Evolutionary conservation across 2,329 filamentous ascomycete species (phyloP).

Genomic region (Monosporascus cannonballus): DNA sequence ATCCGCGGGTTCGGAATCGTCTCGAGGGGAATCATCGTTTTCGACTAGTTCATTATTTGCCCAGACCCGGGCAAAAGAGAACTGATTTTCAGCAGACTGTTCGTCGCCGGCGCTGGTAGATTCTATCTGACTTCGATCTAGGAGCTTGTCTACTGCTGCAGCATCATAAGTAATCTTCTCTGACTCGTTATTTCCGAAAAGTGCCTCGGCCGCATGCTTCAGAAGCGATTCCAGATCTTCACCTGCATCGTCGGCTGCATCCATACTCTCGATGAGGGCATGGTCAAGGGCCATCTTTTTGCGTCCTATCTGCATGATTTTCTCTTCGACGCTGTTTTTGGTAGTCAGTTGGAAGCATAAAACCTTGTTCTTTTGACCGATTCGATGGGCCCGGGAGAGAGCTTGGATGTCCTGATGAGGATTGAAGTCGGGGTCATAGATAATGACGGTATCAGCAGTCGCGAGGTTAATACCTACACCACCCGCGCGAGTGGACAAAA

Average conservation of each 20-base stretch:
- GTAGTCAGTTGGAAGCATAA: slow-evolving; percentile 94
- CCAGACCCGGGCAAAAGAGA: slow-evolving; percentile 89
- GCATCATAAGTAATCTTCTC: slow-evolving; percentile 76
- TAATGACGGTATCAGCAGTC: slow-evolving; percentile 95
- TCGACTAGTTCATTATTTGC: slow-evolving; percentile 73
- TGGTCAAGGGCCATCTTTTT: slow-evolving; percentile 97
- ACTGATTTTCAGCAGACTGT: slow-evolving; percentile 66
- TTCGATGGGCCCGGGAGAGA: slow-evolving; percentile 87
- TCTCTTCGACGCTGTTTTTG: slow-evolving; percentile 82
- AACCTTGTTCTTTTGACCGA: slow-evolving; percentile 93
- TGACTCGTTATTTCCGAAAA: slow-evolving; percentile 72
- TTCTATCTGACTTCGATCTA: slow-evolving; percentile 82
- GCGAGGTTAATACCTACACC: slow-evolving; percentile 97
- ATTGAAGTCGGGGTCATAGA: slow-evolving; percentile 95
- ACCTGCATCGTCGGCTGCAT: slow-evolving; percentile 70
- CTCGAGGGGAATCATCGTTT: slow-evolving; percentile 47
- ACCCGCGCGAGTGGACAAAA: slow-evolving; percentile 88
- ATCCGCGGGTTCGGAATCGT: slow-evolving; percentile 51
- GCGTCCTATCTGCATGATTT: slow-evolving; percentile 90
- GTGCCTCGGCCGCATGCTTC: slow-evolving; percentile 75
- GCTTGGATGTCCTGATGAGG: slow-evolving; percentile 97
- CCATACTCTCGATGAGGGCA: slow-evolving; percentile 88
- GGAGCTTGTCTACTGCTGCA: slow-evolving; percentile 75
- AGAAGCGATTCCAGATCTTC: slow-evolving; percentile 83
- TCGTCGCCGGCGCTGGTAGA: slow-evolving; percentile 61